A percentile compares a stretch with the other conserved stretches of the same genome.
These are phyloP conservation scores for Chrysoporthe deuterocubensis DNA, from an alignment of 2,329 filamentous ascomycete genomes.

Conservation along the genomic window DNA sequence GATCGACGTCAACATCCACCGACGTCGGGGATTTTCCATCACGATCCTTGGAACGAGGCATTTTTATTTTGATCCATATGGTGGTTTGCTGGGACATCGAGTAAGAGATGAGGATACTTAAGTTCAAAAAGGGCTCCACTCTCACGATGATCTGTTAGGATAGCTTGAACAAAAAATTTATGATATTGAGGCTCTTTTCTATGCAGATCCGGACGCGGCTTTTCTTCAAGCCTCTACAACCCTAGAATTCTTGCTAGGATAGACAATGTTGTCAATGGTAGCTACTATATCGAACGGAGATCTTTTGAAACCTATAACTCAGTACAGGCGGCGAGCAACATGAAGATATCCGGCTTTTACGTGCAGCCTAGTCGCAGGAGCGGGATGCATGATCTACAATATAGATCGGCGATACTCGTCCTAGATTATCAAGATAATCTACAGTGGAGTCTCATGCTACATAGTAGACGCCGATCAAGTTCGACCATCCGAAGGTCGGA, in stretches of 20 bases:
- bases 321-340: neutral
- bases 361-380: neutral
- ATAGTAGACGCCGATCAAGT: neutral
- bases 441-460: neutral
- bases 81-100: neutral
- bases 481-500: neutral
- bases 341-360: neutral
- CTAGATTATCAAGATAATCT: constrained; percentile 6
- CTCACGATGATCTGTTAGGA: neutral
- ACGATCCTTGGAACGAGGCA: neutral
- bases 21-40: neutral
- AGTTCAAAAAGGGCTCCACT: neutral
- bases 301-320: too few species aligned
- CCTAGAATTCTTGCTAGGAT: neutral
- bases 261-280: neutral
- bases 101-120: neutral
- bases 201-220: neutral
- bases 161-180: neutral
- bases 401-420: neutral
- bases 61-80: neutral
- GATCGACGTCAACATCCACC: neutral
- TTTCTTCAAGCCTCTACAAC: neutral
- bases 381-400: neutral
- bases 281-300: too few species aligned
- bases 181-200: neutral